phyloP scores from a whole-genome alignment of 2,329 filamentous ascomycete species.

The Xylariaceae sp. region DNA sequence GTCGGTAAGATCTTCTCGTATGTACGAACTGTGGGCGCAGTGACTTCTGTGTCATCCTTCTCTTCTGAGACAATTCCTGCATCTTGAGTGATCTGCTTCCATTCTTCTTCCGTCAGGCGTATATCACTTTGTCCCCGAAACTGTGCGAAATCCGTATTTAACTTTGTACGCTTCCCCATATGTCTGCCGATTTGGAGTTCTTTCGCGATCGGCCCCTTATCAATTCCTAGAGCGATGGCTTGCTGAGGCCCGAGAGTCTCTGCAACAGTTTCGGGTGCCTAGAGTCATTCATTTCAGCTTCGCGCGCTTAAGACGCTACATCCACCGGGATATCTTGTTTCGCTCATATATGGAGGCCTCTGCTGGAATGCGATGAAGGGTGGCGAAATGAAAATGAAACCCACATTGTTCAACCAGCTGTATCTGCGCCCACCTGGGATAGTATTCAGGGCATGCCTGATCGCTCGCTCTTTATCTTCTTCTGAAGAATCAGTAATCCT shows the following conservation, averaged over 20 bases:
- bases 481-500: slow-evolving; percentile 9
- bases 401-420: slow-evolving; percentile 17
- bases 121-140: background rate
- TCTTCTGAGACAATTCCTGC: no score
- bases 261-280: slow-evolving; percentile 5
- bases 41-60: no score
- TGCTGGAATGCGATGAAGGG: no score
- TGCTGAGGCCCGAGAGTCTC: slow-evolving; percentile 4
- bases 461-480: slow-evolving; percentile 3
- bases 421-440: slow-evolving; percentile 11
- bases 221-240: slow-evolving; percentile 5
- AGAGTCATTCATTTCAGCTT: no score
- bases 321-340: no score
- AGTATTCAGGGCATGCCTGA: slow-evolving; percentile 7
- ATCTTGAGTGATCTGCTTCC: no score
- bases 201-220: slow-evolving; percentile 4
- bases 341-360: no score
- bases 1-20: no score
- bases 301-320: no score
- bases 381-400: no score
- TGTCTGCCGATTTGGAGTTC: slow-evolving; percentile 9
- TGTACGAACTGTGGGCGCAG: no score
- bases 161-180: background rate
- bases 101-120: no score
- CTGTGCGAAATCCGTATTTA: background rate